Conservation (phyloP, 139 green algal genomes). For the Tetradesmus obliquus region DNA sequence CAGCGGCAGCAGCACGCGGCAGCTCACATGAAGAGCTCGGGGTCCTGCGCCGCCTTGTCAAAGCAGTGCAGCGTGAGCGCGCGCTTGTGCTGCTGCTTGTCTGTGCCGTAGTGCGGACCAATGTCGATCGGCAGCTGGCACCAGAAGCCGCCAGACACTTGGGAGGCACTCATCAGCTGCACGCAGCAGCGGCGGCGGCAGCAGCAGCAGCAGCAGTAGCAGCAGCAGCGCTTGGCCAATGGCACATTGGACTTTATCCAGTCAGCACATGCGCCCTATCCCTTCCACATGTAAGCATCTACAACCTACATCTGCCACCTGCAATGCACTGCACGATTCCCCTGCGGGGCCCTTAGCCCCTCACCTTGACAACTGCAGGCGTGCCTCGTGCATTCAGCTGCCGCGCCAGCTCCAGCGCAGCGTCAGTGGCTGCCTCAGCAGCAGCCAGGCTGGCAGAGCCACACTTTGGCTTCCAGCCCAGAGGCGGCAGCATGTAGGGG, state of each 20-base stretch:
- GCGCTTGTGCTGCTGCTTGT: not conserved
- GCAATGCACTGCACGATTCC: too few relatives aligned
- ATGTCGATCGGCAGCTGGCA: constrained; percentile 14
- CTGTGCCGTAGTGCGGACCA: not conserved
- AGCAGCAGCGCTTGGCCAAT: not conserved
- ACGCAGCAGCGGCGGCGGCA: not conserved
- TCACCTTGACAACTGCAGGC: constrained; percentile 17
- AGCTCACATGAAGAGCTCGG: constrained; percentile 10
- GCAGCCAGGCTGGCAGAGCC: constrained; percentile 25
- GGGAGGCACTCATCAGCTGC: constrained; percentile 27
- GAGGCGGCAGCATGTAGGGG: not conserved
- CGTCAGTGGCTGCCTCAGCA: constrained; percentile 27
- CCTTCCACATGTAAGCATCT: too few relatives aligned
- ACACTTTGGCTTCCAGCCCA: constrained; percentile 24
- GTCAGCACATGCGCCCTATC: not conserved
- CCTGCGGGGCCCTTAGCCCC: too few relatives aligned
- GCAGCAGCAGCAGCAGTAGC: not conserved
- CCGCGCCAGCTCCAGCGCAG: not conserved
- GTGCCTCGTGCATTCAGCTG: not conserved
- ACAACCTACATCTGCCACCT: too few relatives aligned
- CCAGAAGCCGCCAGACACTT: constrained; percentile 44
- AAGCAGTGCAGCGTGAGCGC: not conserved
- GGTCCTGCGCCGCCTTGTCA: constrained; percentile 15
- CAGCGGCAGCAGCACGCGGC: not conserved
- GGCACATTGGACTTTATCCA: not conserved